A percentile compares a stretch with the other conserved stretches of the same genome.
These are phyloP conservation scores for Verbena officinalis DNA, from an alignment of 257 asterid genomes.

Conservation along the genomic window DNA sequence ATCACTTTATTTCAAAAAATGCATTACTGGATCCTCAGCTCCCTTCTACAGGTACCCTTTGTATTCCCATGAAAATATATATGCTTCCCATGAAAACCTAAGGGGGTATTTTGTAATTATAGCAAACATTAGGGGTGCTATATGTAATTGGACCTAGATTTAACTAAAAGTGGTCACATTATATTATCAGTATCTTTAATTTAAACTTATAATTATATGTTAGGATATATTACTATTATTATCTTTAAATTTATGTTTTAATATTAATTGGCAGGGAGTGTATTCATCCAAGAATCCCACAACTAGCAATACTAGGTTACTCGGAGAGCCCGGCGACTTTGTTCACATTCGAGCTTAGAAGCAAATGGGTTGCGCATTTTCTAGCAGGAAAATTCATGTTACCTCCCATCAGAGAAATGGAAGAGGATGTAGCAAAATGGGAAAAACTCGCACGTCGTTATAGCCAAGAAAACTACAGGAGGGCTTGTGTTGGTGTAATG, in stretches of 20 bases:
- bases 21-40: constrained; percentile 46
- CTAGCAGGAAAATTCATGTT: constrained; percentile 50
- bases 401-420: constrained; percentile 51
- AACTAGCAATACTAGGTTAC: constrained; percentile 60
- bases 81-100: too few species aligned
- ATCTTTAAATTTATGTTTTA: too few species aligned
- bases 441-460: constrained; percentile 39
- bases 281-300: constrained; percentile 64
- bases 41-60: constrained; percentile 56
- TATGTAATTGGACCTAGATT: too few species aligned
- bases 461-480: constrained; percentile 37
- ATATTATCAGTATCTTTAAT: too few species aligned
- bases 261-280: constrained; percentile 44
- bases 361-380: constrained; percentile 59
- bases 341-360: constrained; percentile 54
- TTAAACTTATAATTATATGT: too few species aligned
- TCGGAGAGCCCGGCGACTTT: constrained; percentile 55
- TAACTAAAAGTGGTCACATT: too few species aligned
- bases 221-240: too few species aligned
- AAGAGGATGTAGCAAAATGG: constrained; percentile 50
- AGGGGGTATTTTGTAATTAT: too few species aligned
- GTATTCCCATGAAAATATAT: too few species aligned
- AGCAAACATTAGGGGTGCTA: too few species aligned
- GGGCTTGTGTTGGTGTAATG: constrained; percentile 58
- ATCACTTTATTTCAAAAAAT: constrained; percentile 45